These are phyloP conservation scores for Dichotomocladium elegans DNA, from an alignment of 371 early-diverging fungal species.

Conservation along the genomic window DNA sequence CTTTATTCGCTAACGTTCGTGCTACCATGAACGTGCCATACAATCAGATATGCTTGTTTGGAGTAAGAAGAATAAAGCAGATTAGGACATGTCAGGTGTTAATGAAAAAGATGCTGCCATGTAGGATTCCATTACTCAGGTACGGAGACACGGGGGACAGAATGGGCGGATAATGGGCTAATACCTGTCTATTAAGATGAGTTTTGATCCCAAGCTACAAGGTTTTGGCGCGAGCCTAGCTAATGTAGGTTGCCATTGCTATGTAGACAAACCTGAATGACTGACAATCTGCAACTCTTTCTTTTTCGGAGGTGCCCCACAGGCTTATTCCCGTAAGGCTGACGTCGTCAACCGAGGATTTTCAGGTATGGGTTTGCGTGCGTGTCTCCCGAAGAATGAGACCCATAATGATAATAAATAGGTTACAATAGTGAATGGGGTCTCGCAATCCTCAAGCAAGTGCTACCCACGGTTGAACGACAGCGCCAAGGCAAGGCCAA, in stretches of 20 bases:
- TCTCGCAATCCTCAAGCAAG: slow-evolving; percentile 50
- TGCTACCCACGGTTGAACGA: slow-evolving; percentile 44
- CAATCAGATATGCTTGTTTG: slow-evolving; percentile 20
- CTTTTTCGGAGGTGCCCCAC: neutral
- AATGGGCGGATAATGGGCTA: neutral
- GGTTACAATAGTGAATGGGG: slow-evolving; percentile 78
- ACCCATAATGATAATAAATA: slow-evolving; percentile 6
- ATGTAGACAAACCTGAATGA: neutral
- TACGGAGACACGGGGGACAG: slow-evolving; percentile 6
- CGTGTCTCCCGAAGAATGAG: too few species aligned
- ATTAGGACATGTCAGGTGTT: neutral
- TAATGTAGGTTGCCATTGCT: slow-evolving; percentile 24
- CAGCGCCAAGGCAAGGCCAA: slow-evolving; percentile 26
- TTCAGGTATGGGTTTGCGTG: slow-evolving; percentile 42
- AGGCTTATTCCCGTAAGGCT: slow-evolving; percentile 64
- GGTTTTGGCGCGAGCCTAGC: slow-evolving; percentile 75
- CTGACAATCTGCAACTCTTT: too few species aligned
- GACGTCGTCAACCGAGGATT: slow-evolving; percentile 82
- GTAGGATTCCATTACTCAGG: slow-evolving; percentile 79
- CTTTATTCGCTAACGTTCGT: too few species aligned
- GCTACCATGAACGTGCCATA: slow-evolving; percentile 16
- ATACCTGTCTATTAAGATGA: slow-evolving; percentile 28
- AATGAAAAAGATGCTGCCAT: neutral
- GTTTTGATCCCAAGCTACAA: slow-evolving; percentile 53
- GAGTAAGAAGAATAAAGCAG: slow-evolving; percentile 11